Evolutionary conservation across 1,139 yeast species (phyloP).

Genomic region (Lizanozyma gosingica): DNA sequence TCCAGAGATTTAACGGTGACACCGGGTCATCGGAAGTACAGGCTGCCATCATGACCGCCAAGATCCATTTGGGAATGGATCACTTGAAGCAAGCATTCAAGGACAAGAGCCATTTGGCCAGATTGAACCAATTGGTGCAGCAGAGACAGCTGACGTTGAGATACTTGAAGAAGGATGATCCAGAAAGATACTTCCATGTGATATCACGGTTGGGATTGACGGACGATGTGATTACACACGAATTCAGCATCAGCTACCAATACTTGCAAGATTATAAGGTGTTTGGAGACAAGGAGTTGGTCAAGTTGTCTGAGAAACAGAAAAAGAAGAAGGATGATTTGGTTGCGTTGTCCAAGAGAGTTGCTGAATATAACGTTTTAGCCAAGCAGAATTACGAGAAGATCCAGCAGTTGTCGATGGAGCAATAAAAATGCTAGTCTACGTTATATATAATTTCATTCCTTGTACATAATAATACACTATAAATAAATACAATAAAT

Average conservation of each 20-base stretch:
- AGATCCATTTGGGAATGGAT: conserved; percentile 67
- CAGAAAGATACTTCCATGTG: conserved; percentile 77
- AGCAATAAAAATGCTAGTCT: too few relatives aligned
- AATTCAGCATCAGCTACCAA: conserved; percentile 75
- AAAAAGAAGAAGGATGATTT: conserved; percentile 19
- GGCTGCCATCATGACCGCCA: conserved; percentile 81
- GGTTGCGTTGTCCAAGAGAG: conserved; percentile 33
- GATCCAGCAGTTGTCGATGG: conserved; percentile 7
- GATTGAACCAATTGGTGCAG: conserved; percentile 75
- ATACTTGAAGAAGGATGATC: conserved; percentile 71
- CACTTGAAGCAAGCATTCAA: conserved; percentile 69
- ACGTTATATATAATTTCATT: too few relatives aligned
- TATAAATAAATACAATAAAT: too few relatives aligned
- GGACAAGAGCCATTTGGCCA: conserved; percentile 62
- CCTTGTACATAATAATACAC: not conserved
- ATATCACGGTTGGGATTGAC: conserved; percentile 81
- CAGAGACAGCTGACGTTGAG: conserved; percentile 76
- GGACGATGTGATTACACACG: conserved; percentile 68
- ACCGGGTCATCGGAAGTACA: conserved; percentile 95
- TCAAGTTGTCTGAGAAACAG: conserved; percentile 35
- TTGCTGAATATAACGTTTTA: conserved; percentile 29
- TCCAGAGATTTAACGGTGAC: conserved; percentile 78
- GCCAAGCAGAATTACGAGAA: conserved; percentile 30
- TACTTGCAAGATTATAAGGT: conserved; percentile 82
- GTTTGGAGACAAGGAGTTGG: conserved; percentile 55